Conservation (phyloP, 2,329 filamentous ascomycete species). For the Colletotrichum endophyticum region DNA sequence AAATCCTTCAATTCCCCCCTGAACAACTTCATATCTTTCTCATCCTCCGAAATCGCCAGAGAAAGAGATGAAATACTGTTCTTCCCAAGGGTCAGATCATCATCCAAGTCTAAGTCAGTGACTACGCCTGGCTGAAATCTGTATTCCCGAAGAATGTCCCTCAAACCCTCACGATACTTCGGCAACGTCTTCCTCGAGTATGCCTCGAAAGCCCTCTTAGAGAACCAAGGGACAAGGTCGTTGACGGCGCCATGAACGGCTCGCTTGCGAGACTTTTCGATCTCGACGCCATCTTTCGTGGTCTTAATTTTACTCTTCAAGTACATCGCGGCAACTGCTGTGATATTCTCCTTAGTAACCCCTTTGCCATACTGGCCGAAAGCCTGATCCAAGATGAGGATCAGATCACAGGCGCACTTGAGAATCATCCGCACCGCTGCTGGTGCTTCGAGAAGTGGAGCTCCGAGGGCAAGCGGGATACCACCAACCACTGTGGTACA, state of each 20-base stretch:
- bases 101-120: neutral
- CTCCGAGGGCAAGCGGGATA: neutral
- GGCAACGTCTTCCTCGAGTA: neutral
- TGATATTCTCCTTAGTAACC: neutral
- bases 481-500: conserved; percentile 27
- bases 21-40: neutral
- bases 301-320: neutral
- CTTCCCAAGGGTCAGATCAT: neutral
- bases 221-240: neutral
- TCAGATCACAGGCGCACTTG: conserved; percentile 18
- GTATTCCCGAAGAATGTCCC: neutral
- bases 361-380: neutral
- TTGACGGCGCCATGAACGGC: neutral
- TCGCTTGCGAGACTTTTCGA: neutral
- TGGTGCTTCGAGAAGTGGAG: conserved; percentile 11
- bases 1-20: neutral
- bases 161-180: neutral
- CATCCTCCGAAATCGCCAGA: neutral
- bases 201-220: neutral
- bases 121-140: neutral
- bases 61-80: neutral
- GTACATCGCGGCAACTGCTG: neutral
- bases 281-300: neutral
- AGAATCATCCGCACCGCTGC: conserved; percentile 2
- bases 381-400: conserved; percentile 2